These are phyloP conservation scores for Dendrocalamus sinicus DNA, from an alignment of 176 grass and related monocot species.

Conservation along the genomic window DNA sequence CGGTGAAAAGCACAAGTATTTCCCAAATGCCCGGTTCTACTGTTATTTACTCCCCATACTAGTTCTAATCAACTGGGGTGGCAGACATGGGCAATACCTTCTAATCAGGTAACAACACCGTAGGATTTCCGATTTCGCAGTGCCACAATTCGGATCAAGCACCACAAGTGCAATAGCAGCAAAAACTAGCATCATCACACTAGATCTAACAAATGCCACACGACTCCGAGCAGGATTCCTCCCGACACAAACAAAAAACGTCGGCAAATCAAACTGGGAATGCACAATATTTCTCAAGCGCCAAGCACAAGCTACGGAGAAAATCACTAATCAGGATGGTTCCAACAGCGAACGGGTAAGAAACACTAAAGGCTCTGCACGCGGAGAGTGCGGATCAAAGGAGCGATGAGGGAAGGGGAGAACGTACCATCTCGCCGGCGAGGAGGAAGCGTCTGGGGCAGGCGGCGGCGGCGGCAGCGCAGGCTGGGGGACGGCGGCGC, in stretches of 20 bases:
- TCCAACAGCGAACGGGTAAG: neutral
- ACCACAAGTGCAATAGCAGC: neutral
- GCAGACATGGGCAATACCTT: neutral
- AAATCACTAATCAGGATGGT: neutral
- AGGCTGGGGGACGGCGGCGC: neutral
- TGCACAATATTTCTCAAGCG: neutral
- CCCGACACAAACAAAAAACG: neutral
- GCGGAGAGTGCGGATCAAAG: neutral
- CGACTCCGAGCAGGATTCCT: neutral
- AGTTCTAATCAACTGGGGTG: neutral
- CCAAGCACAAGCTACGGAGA: neutral
- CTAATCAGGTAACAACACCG: neutral
- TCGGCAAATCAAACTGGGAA: neutral
- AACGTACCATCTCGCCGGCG: slow-evolving; percentile 32
- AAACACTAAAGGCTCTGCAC: neutral
- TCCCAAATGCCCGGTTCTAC: neutral
- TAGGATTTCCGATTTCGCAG: neutral
- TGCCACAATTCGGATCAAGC: neutral
- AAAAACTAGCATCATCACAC: neutral
- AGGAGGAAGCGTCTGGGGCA: neutral
- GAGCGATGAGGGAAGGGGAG: neutral
- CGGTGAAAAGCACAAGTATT: neutral
- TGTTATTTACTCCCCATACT: neutral
- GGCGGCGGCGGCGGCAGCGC: neutral
- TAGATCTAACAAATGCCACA: neutral